These are phyloP conservation scores for Ganoderma lingzhi DNA, from an alignment of 1,284 basidiomycete genomes.

Conservation along the genomic window DNA sequence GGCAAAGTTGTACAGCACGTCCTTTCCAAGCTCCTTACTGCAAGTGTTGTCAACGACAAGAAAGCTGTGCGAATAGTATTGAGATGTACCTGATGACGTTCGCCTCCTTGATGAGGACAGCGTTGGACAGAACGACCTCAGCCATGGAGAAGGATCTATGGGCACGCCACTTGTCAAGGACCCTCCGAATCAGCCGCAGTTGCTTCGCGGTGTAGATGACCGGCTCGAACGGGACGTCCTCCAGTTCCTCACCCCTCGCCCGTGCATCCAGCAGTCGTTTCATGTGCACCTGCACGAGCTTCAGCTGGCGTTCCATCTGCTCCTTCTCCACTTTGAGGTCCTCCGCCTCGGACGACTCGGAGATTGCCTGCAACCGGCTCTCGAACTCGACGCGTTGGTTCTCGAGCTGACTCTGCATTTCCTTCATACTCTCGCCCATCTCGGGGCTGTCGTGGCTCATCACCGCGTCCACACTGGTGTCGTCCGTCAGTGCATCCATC, in stretches of 20 bases:
- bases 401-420: conserved; percentile 75
- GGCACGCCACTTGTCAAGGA: conserved; percentile 85
- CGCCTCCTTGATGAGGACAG: conserved; percentile 92
- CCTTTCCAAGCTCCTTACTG: conserved; percentile 87
- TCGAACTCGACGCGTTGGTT: conserved; percentile 57
- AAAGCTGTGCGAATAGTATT: not conserved
- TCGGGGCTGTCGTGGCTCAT: conserved; percentile 75
- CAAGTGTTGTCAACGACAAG: conserved; percentile 20
- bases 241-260: conserved; percentile 77
- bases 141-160: conserved; percentile 92
- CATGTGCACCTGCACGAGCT: conserved; percentile 84
- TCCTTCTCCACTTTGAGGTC: conserved; percentile 90
- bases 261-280: conserved; percentile 83
- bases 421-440: conserved; percentile 66
- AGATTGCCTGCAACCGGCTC: conserved; percentile 76
- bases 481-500: conserved; percentile 80
- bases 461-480: conserved; percentile 80
- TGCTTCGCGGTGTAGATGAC: conserved; percentile 85
- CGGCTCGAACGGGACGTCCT: conserved; percentile 73
- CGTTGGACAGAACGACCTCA: conserved; percentile 86
- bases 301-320: conserved; percentile 89
- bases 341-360: conserved; percentile 77
- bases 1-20: conserved; percentile 92
- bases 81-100: conserved; percentile 84
- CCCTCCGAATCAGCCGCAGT: conserved; percentile 80